phyloP scores from a whole-genome alignment of 192 early-diverging fungal genomes.

The Rhizoclosmatium sp. region DNA sequence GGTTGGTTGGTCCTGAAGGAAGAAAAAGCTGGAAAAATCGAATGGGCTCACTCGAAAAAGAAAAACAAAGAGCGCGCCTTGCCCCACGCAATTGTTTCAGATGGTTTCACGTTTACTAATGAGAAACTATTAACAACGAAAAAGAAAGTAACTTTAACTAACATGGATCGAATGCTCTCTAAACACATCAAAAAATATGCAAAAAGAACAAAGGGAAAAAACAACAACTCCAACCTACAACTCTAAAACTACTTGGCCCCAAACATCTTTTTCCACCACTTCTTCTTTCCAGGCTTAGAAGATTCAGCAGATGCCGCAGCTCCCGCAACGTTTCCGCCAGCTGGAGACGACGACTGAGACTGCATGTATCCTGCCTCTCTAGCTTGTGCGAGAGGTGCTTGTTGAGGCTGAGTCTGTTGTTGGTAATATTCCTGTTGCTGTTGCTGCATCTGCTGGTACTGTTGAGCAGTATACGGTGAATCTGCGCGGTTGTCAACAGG shows the following conservation, averaged over 20 bases:
- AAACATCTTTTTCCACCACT: slow-evolving; percentile 41
- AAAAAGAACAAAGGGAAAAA: neutral
- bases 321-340: neutral
- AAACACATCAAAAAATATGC: neutral
- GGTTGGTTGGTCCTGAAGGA: neutral
- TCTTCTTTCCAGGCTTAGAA: neutral
- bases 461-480: neutral
- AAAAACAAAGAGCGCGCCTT: slow-evolving; percentile 3
- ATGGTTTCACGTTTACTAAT: neutral
- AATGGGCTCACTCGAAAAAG: neutral
- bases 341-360: neutral
- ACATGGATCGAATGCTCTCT: neutral
- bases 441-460: neutral
- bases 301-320: slow-evolving; percentile 1
- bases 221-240: neutral
- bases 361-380: neutral
- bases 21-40: slow-evolving; percentile 3
- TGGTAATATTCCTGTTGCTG: slow-evolving; percentile 7
- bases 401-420: neutral
- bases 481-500: neutral
- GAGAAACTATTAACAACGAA: neutral
- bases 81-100: neutral
- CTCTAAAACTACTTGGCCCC: slow-evolving; percentile 9
- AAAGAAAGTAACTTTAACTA: neutral
- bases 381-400: neutral